Evolutionary conservation across 176 grass and related monocot species (phyloP).

Genomic region (Eragrostis curvula): DNA sequence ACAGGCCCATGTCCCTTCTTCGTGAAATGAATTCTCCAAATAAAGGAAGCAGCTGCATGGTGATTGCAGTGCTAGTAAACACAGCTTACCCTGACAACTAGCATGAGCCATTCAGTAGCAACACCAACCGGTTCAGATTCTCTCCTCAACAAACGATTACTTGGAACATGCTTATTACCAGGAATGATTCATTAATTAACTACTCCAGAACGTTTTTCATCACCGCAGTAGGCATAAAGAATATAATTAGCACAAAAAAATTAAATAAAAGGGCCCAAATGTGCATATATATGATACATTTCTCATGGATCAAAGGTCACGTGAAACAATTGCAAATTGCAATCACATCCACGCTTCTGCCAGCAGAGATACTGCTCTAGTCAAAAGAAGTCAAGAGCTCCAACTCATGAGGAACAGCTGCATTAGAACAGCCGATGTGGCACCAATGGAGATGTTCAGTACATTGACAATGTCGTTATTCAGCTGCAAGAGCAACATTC

Average conservation of each 20-base stretch:
- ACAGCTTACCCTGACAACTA: neutral
- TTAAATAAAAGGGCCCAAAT: neutral
- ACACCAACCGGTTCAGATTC: neutral
- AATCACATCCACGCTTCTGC: neutral
- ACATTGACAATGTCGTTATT: conserved; percentile 95
- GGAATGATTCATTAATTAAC: too few species aligned
- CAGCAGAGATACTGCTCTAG: neutral
- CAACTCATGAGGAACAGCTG: conserved; percentile 56
- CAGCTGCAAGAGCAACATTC: conserved; percentile 57
- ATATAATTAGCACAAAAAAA: conserved; percentile 10
- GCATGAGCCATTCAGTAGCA: neutral
- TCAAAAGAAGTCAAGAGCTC: conserved; percentile 34
- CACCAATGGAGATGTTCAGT: conserved; percentile 81
- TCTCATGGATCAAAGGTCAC: conserved; percentile 2
- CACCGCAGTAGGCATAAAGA: neutral
- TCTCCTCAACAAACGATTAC: neutral
- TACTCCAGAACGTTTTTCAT: neutral
- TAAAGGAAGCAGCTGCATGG: neutral
- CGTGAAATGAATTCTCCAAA: neutral
- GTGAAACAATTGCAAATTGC: neutral
- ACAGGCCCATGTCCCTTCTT: neutral
- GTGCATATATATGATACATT: conserved; percentile 18
- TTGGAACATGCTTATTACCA: too few species aligned
- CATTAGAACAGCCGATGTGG: conserved; percentile 68
- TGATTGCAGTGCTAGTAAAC: conserved; percentile 11